Conservation (phyloP, 2,329 filamentous ascomycete species). For the Cercospora beticola region DNA sequence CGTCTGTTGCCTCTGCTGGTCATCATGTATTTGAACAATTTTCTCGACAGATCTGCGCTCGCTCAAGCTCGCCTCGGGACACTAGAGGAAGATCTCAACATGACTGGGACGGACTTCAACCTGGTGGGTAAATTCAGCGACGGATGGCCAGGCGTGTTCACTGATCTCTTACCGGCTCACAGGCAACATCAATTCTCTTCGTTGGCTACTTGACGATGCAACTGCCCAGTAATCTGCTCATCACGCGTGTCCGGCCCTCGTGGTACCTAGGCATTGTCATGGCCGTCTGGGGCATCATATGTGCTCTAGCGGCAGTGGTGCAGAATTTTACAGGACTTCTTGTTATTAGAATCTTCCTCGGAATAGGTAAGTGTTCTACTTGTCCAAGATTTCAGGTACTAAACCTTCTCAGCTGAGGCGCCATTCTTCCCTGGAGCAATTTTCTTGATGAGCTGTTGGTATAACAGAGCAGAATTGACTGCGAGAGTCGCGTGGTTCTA, state of each 20-base stretch:
- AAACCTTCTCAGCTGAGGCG: no score
- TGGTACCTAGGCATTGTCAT: slow-evolving; percentile 70
- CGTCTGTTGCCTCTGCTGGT: slow-evolving; percentile 68
- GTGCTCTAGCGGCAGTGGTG: slow-evolving; percentile 63
- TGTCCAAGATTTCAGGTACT: no score
- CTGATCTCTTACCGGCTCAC: not conserved
- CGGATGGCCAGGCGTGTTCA: not conserved
- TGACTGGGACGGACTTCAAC: slow-evolving; percentile 8
- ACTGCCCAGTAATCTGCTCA: slow-evolving; percentile 67
- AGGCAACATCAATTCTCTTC: slow-evolving; percentile 54
- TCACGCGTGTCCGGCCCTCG: slow-evolving; percentile 67
- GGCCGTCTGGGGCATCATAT: slow-evolving; percentile 68
- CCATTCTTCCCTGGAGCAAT: slow-evolving; percentile 39
- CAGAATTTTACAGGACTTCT: slow-evolving; percentile 60
- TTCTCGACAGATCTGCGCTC: slow-evolving; percentile 49
- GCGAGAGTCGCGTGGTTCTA: slow-evolving; percentile 28
- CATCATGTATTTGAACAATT: slow-evolving; percentile 75
- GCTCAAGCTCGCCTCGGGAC: slow-evolving; percentile 12
- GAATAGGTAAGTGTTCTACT: no score
- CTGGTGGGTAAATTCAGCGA: not conserved
- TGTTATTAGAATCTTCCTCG: slow-evolving; percentile 62
- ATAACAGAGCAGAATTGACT: slow-evolving; percentile 13
- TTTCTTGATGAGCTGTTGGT: slow-evolving; percentile 9
- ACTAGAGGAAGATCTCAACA: slow-evolving; percentile 32
- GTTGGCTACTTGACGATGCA: slow-evolving; percentile 50